Percentiles rank a stretch among this genome's conserved stretches.
Evolutionary conservation across 306 rosid genomes (phyloP).

Genomic region (Sphenostylis stenocarpa): DNA sequence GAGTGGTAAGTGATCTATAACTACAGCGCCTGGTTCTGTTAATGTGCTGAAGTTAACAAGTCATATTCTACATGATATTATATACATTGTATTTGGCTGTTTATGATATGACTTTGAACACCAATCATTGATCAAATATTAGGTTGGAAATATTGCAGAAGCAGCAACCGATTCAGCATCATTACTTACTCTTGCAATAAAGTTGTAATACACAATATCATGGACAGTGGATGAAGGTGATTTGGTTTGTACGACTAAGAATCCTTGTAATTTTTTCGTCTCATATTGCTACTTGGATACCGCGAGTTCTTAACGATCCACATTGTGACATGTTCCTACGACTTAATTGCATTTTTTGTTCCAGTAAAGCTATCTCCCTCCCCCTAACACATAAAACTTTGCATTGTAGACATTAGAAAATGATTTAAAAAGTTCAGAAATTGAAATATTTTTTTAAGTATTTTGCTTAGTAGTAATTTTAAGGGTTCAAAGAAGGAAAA

Average conservation of each 20-base stretch:
- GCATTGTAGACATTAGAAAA: too few species aligned
- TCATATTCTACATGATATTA: neutral
- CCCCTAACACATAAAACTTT: too few species aligned
- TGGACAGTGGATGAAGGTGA: neutral
- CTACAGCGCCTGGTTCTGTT: neutral
- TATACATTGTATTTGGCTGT: neutral
- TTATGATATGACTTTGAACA: neutral
- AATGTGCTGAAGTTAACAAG: neutral
- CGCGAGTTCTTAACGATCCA: neutral
- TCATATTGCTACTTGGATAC: neutral
- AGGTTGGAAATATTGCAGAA: neutral
- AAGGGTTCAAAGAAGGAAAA: too few species aligned
- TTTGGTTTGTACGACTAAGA: neutral
- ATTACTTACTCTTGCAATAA: neutral
- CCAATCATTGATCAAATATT: neutral
- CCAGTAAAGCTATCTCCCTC: too few species aligned
- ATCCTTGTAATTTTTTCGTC: neutral
- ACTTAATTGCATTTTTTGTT: neutral
- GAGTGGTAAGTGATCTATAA: neutral
- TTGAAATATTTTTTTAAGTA: too few species aligned
- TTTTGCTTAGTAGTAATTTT: too few species aligned
- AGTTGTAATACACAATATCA: neutral
- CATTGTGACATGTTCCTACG: neutral
- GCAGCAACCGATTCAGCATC: neutral
- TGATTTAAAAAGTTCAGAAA: too few species aligned